Base-by-base conservation (phyloP, 306 rosid genomes). In the Alnus rubra region DNA sequence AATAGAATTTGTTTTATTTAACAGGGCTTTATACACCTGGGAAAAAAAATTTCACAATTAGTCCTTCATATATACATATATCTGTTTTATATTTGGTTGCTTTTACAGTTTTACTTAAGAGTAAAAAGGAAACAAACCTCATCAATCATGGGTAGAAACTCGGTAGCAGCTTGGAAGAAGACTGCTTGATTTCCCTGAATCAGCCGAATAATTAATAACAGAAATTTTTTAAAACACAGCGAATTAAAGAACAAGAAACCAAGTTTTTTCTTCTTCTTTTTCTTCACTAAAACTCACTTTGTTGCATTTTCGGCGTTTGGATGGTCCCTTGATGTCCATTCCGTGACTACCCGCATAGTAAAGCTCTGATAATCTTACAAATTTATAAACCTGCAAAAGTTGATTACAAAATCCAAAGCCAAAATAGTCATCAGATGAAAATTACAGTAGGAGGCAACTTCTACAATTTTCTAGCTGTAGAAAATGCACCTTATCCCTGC, bases 311-410 rank as follows among this genome's bases (percentile, higher is more conserved):
- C 15, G 54, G 75, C 75, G 76, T 83, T 91, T 87, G 44, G 94
- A 85, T 82, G 98, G 98, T 42, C 96, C 98, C 82, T 84, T 88
- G 9, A 95, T 95, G 87, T 95, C 98, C 98, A 95, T 95, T 14
- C 98, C 98, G 82, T 95, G 98, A 85, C 98, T 95, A 39, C 98
- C 98, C 7, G 98, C 98, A 35, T 95, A 95, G 70, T 91, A 95
- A 31, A 95, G 85, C 82, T 92, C 97, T 3, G 90, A 80, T 73
- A 95, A 85, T 84, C 79, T 86, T 14, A 95, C 98, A 74, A 95
- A 95, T 62, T 76, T 85, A 79, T 81, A 90, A 7, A 95, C 98
- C 98, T 95, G 80, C 51, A 84, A 82, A 82, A 63, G 35, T 35
- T 54, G 7, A 44, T 54, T 12, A 35, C 58, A 45, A 5, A 31